A percentile compares a stretch with the other conserved stretches of the same genome.
Conservation (phyloP, 805 yeast species). For the Candida pseudoglaebosa region DNA sequence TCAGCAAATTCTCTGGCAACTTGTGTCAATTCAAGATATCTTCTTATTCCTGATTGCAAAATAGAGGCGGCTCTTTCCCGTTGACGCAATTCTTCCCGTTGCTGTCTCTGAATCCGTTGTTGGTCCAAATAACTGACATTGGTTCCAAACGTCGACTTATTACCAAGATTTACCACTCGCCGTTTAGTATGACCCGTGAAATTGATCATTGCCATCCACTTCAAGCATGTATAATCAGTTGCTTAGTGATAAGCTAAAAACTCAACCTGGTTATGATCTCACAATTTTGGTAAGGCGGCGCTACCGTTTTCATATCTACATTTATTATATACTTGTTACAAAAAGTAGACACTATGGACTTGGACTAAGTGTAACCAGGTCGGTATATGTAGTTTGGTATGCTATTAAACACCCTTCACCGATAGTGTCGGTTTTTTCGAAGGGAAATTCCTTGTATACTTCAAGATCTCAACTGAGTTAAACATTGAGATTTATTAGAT, state of each 20-base stretch:
- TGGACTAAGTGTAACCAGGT: too few relatives aligned
- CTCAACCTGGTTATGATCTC: too few relatives aligned
- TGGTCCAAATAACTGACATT: slow-evolving; percentile 46
- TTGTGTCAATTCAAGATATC: slow-evolving; percentile 28
- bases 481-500: too few relatives aligned
- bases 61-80: slow-evolving; percentile 45
- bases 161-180: slow-evolving; percentile 62
- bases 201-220: slow-evolving; percentile 37
- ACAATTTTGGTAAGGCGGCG: too few relatives aligned
- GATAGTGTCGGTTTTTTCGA: too few relatives aligned
- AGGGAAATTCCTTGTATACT: too few relatives aligned
- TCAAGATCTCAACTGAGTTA: too few relatives aligned
- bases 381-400: too few relatives aligned
- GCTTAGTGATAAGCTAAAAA: neutral
- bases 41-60: slow-evolving; percentile 49
- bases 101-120: slow-evolving; percentile 62
- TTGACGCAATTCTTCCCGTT: slow-evolving; percentile 54
- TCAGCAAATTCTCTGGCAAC: slow-evolving; percentile 15
- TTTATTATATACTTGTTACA: too few relatives aligned
- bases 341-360: too few relatives aligned
- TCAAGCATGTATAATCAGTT: neutral
- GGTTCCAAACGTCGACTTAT: slow-evolving; percentile 27
- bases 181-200: slow-evolving; percentile 66
- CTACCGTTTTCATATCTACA: too few relatives aligned
- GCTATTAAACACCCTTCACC: too few relatives aligned